phyloP scores from a whole-genome alignment of 768 basidiomycete genomes.

The Suillus alpinus region DNA sequence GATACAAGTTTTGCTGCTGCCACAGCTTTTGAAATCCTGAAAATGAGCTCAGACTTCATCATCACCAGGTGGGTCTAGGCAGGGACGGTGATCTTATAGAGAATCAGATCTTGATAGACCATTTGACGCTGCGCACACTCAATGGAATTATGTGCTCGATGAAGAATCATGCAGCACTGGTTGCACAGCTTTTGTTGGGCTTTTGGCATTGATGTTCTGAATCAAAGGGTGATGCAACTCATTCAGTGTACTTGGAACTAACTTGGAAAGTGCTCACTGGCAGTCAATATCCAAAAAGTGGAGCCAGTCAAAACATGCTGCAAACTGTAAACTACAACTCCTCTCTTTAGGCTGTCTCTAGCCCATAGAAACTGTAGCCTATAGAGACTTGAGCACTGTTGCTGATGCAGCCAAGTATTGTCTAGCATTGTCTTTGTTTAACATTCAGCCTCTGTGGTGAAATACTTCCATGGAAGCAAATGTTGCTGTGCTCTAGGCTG shows the following conservation, averaged over 20 bases:
- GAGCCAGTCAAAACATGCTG: background rate
- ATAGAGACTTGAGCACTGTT: background rate
- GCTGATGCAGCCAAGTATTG: too few relatives aligned
- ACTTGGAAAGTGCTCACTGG: background rate
- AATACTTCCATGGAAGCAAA: background rate
- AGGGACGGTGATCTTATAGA: background rate
- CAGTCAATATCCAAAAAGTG: background rate
- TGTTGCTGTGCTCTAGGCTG: slow-evolving; percentile 1
- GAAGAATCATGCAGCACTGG: background rate
- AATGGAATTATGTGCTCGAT: background rate
- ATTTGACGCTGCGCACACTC: background rate
- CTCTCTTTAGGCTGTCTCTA: background rate
- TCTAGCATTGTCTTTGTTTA: background rate
- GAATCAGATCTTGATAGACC: background rate
- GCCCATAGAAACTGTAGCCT: background rate
- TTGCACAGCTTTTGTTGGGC: background rate
- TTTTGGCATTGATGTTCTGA: background rate
- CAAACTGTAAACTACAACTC: background rate
- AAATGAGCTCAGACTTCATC: background rate
- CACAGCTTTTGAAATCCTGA: background rate
- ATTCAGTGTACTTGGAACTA: background rate
- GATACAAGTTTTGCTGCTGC: background rate
- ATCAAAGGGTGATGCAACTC: background rate
- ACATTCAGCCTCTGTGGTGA: background rate
- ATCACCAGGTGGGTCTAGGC: background rate